These are phyloP conservation scores for Nematocida sp. DNA, from an alignment of 371 early-diverging fungal species.

Conservation along the genomic window DNA sequence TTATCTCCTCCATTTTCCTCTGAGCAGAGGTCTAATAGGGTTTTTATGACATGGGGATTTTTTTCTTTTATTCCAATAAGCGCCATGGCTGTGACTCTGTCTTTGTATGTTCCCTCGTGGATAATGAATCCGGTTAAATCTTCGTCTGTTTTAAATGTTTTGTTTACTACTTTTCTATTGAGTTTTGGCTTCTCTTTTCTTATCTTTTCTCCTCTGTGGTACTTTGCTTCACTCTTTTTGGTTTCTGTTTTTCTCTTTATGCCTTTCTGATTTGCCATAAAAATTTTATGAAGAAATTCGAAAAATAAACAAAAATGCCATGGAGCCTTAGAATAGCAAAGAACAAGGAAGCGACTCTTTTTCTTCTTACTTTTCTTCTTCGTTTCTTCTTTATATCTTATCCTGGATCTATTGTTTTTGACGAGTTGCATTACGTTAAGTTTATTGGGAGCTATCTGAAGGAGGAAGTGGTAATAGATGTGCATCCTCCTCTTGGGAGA, in stretches of 20 bases:
- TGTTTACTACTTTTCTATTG: conserved; percentile 24
- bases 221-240: conserved; percentile 1
- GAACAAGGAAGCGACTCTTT: neutral
- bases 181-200: conserved; percentile 4
- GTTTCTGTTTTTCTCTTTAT: neutral
- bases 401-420: conserved; percentile 42
- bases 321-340: neutral
- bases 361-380: neutral
- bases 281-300: neutral
- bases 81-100: conserved; percentile 40
- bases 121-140: conserved; percentile 42
- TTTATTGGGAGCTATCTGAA: conserved; percentile 38
- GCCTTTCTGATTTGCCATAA: conserved; percentile 15
- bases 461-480: conserved; percentile 30
- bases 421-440: conserved; percentile 26
- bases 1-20: conserved; percentile 35
- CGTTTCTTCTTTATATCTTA: conserved; percentile 9
- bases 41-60: neutral
- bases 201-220: conserved; percentile 42
- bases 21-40: conserved; percentile 1
- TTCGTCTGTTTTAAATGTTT: conserved; percentile 36
- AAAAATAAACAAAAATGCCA: conserved; percentile 10
- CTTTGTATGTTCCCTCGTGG: conserved; percentile 48
- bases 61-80: conserved; percentile 24
- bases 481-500: conserved; percentile 43